Evolutionary conservation across 805 yeast genomes (phyloP).

Genomic region (Wickerhamiella allomyrinae): DNA sequence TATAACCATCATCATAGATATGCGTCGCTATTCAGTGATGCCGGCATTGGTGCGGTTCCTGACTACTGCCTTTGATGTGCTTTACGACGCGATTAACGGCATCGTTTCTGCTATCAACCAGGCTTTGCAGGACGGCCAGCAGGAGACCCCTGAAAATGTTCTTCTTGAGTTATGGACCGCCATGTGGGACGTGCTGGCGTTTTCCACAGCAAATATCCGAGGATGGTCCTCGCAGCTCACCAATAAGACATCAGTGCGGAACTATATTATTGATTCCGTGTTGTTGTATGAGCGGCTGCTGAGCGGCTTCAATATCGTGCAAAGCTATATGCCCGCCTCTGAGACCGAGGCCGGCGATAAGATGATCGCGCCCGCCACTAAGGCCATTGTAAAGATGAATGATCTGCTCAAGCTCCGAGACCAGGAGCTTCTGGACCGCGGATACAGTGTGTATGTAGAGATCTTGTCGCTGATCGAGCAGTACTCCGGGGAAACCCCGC

Average conservation of each 20-base stretch:
- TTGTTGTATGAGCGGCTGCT: neutral
- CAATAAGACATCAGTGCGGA: neutral
- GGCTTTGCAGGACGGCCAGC: neutral
- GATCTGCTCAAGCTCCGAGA: neutral
- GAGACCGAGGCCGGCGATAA: neutral
- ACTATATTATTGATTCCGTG: neutral
- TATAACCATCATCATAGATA: neutral
- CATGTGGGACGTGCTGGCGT: neutral
- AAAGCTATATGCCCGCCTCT: neutral
- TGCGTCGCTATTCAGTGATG: neutral
- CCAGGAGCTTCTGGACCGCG: neutral
- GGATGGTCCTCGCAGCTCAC: neutral
- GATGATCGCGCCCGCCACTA: neutral
- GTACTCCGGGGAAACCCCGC: neutral
- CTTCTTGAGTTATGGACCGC: neutral
- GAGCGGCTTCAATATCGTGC: neutral
- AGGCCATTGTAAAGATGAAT: neutral
- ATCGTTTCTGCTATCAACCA: neutral
- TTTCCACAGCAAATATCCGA: neutral
- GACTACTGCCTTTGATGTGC: neutral
- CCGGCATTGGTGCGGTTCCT: neutral
- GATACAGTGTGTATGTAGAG: neutral
- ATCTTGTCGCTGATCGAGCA: neutral
- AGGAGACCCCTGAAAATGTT: neutral
- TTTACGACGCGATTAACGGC: neutral